These are phyloP conservation scores for Saprolegnia diclina DNA, from an alignment of 352 stramenopile species.

Conservation along the genomic window DNA sequence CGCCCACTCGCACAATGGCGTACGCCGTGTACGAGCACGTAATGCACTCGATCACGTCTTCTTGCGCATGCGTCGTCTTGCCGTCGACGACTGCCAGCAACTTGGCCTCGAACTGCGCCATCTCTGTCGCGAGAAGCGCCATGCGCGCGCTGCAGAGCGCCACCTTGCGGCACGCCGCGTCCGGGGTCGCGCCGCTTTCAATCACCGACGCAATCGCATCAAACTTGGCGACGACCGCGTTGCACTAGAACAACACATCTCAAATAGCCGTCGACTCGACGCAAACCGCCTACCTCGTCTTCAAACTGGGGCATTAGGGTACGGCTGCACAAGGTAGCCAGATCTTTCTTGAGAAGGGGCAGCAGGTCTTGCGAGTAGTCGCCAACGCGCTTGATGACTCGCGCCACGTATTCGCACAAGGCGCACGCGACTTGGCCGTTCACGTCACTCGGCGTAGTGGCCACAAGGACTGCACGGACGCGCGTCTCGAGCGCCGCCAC, in stretches of 20 bases:
- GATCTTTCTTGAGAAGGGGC: conserved; percentile 16
- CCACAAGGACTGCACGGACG: not conserved
- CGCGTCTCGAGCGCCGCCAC: not conserved
- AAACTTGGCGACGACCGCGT: conserved; percentile 45
- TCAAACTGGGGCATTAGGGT: conserved; percentile 33
- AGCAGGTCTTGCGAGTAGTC: conserved; percentile 13
- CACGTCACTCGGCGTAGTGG: not conserved
- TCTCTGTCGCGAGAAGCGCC: not conserved
- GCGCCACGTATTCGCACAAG: conserved; percentile 2
- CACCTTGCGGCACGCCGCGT: conserved; percentile 49
- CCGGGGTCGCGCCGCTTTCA: conserved; percentile 49
- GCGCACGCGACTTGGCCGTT: not conserved
- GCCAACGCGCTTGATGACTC: conserved; percentile 3
- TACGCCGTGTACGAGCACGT: conserved; percentile 15
- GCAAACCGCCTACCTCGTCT: not conserved
- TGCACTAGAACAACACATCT: conserved; percentile 22
- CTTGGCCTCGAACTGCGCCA: not conserved
- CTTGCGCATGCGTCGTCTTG: not conserved
- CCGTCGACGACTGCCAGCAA: not conserved
- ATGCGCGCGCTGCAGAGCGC: conserved; percentile 34
- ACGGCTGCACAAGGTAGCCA: conserved; percentile 57
- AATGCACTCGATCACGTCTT: conserved; percentile 7
- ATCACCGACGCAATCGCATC: conserved; percentile 56
- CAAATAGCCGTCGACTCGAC: not conserved
- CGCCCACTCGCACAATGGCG: not conserved